phyloP scores from a whole-genome alignment of 1,284 basidiomycete species.

The Cystobasidium sp. region DNA sequence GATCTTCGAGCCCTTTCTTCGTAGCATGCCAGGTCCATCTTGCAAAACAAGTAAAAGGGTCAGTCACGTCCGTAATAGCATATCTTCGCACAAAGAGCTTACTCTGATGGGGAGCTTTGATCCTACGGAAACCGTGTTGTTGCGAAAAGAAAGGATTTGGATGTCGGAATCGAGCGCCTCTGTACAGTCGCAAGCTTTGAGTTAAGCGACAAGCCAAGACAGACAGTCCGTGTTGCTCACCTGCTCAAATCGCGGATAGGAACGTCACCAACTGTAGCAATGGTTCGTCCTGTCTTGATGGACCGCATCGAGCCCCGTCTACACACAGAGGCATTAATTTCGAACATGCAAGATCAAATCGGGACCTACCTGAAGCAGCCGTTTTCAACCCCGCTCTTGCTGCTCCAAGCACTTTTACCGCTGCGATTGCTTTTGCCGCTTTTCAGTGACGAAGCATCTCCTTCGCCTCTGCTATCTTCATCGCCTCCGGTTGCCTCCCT shows the following conservation, averaged over 20 bases:
- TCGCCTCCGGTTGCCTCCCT: constrained; percentile 11
- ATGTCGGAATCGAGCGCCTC: constrained; percentile 37
- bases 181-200: background rate
- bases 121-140: constrained; percentile 33
- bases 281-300: constrained; percentile 27
- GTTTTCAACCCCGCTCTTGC: constrained; percentile 38
- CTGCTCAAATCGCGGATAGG: constrained; percentile 35
- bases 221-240: constrained; percentile 1
- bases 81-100: background rate
- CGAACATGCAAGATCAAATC: background rate
- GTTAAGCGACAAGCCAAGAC: background rate
- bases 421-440: constrained; percentile 27
- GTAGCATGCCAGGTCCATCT: constrained; percentile 16
- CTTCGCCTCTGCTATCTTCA: background rate
- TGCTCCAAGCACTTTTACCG: constrained; percentile 23
- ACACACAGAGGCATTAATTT: background rate
- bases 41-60: background rate
- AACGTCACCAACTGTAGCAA: constrained; percentile 37
- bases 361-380: constrained; percentile 25
- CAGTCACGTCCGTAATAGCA: background rate
- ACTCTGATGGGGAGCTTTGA: constrained; percentile 40
- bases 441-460: background rate
- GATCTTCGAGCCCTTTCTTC: constrained; percentile 27
- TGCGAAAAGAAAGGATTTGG: constrained; percentile 38
- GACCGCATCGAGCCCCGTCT: constrained; percentile 40